A percentile compares a stretch with the other conserved stretches of the same genome.
phyloP scores from a whole-genome alignment of 2,329 filamentous ascomycete species.

The Talaromyces sp. region DNA sequence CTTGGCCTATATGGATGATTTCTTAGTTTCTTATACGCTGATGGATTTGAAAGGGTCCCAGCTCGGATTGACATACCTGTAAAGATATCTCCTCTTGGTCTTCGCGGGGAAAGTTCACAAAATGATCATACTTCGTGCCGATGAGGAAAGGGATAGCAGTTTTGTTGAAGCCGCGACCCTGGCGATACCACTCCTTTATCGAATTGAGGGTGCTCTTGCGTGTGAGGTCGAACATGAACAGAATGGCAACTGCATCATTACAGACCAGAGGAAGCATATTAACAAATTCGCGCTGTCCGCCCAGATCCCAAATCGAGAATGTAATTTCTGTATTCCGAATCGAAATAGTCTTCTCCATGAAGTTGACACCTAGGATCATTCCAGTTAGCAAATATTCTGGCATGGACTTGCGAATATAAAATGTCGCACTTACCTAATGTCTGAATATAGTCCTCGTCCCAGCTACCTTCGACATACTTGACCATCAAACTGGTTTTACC shows the following conservation, averaged over 20 bases:
- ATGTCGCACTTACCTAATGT: slow-evolving; percentile 65
- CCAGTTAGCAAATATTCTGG: slow-evolving; percentile 9
- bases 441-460: slow-evolving; percentile 99
- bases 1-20: slow-evolving; percentile 62
- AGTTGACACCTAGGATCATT: slow-evolving; percentile 72
- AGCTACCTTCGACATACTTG: slow-evolving; percentile 98
- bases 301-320: slow-evolving; percentile 98
- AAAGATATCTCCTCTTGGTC: slow-evolving; percentile 98
- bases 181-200: slow-evolving; percentile 99
- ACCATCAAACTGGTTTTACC: slow-evolving; percentile 99
- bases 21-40: slow-evolving; percentile 18
- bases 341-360: slow-evolving; percentile 99
- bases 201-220: slow-evolving; percentile 97
- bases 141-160: slow-evolving; percentile 98
- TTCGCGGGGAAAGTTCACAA: slow-evolving; percentile 95
- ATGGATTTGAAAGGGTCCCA: not conserved
- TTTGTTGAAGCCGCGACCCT: slow-evolving; percentile 98
- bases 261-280: slow-evolving; percentile 99
- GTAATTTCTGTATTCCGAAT: slow-evolving; percentile 99
- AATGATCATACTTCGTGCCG: slow-evolving; percentile 98
- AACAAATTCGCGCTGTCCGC: slow-evolving; percentile 96
- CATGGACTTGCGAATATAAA: not conserved
- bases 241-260: slow-evolving; percentile 95
- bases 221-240: slow-evolving; percentile 99
- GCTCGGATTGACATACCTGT: slow-evolving; percentile 59